A percentile compares a stretch with the other conserved stretches of the same genome.
These are phyloP conservation scores for Acer yangbiense DNA, from an alignment of 345 rosid species.

Conservation along the genomic window DNA sequence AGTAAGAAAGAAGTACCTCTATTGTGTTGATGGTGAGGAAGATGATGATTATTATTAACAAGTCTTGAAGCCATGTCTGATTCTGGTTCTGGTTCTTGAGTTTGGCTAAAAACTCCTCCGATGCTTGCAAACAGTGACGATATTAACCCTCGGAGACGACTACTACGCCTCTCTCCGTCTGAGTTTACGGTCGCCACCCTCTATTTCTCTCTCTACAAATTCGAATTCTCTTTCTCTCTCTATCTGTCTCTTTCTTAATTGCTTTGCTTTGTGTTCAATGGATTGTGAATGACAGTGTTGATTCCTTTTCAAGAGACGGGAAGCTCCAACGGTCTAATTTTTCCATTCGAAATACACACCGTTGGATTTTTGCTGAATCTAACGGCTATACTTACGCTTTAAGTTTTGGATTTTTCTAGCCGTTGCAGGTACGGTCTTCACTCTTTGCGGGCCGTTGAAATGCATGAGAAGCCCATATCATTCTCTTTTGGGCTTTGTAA, in stretches of 20 bases:
- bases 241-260: slow-evolving; percentile 2
- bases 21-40: slow-evolving; percentile 27
- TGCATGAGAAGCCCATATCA: neutral
- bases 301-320: slow-evolving; percentile 19
- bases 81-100: slow-evolving; percentile 25
- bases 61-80: slow-evolving; percentile 53
- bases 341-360: slow-evolving; percentile 23
- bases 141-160: slow-evolving; percentile 68
- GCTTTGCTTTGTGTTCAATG: neutral
- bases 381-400: slow-evolving; percentile 26
- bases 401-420: slow-evolving; percentile 48
- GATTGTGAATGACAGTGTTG: neutral
- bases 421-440: slow-evolving; percentile 29
- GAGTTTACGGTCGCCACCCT: slow-evolving; percentile 55
- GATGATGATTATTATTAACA: slow-evolving; percentile 14
- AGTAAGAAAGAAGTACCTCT: slow-evolving; percentile 32
- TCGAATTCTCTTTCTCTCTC: neutral
- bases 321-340: slow-evolving; percentile 45
- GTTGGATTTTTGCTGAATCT: slow-evolving; percentile 27
- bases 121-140: slow-evolving; percentile 57
- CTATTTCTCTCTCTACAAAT: neutral
- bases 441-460: neutral
- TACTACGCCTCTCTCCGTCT: slow-evolving; percentile 39
- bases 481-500: neutral
- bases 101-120: slow-evolving; percentile 54